Evolutionary conservation across 768 basidiomycete species (phyloP).

Genomic region (Hypholoma fasciculare): DNA sequence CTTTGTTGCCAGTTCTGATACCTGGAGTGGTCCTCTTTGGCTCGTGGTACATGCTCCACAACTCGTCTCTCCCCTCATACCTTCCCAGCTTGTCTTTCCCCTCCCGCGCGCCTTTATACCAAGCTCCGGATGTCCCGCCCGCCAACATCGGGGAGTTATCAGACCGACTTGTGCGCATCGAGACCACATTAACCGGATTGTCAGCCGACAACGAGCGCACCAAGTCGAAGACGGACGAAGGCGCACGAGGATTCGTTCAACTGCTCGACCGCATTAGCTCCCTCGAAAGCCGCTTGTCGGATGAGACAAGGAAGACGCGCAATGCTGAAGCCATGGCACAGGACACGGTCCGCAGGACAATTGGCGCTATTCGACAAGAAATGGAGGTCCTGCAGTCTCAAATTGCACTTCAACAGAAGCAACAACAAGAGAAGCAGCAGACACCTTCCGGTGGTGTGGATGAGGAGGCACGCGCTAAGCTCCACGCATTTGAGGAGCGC

Average conservation of each 20-base stretch:
- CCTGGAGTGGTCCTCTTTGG: slow-evolving; percentile 44
- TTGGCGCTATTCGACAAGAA: slow-evolving; percentile 55
- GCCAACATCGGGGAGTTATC: slow-evolving; percentile 68
- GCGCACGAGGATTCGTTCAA: slow-evolving; percentile 49
- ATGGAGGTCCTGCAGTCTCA: slow-evolving; percentile 48
- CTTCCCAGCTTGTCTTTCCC: slow-evolving; percentile 28
- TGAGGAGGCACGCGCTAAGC: slow-evolving; percentile 54
- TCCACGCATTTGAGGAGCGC: slow-evolving; percentile 62
- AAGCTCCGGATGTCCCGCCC: slow-evolving; percentile 57
- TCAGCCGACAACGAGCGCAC: slow-evolving; percentile 54
- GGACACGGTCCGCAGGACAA: slow-evolving; percentile 40
- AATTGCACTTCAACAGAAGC: slow-evolving; percentile 24
- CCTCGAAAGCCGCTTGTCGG: slow-evolving; percentile 52
- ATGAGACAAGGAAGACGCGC: slow-evolving; percentile 36
- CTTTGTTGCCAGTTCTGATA: slow-evolving; percentile 39
- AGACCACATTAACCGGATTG: slow-evolving; percentile 60
- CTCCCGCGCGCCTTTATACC: slow-evolving; percentile 36
- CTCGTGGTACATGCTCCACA: slow-evolving; percentile 44
- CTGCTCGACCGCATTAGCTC: slow-evolving; percentile 52
- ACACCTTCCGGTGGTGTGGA: slow-evolving; percentile 32
- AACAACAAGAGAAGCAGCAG: slow-evolving; percentile 24
- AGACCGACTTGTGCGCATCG: slow-evolving; percentile 60
- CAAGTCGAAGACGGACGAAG: slow-evolving; percentile 52
- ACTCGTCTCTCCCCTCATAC: slow-evolving; percentile 35
- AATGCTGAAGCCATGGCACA: slow-evolving; percentile 55